These are phyloP conservation scores for Tylopilus cervinicoccineus DNA, from an alignment of 768 basidiomycete genomes.

Conservation along the genomic window DNA sequence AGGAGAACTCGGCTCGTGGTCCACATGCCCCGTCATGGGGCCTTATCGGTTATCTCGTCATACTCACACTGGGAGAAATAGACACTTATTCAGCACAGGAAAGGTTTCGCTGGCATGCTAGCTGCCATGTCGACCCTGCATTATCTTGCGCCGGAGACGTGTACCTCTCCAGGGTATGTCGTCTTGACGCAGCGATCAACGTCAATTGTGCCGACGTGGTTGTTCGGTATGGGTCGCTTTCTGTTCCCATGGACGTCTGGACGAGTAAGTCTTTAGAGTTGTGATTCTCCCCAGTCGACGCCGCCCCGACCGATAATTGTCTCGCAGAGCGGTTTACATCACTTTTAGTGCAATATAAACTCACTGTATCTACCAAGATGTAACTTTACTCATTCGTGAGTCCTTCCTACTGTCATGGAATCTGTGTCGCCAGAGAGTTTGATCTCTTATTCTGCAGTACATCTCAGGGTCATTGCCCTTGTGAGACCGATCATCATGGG, in stretches of 20 bases:
- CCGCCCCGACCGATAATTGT: conserved; percentile 2
- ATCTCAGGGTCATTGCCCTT: conserved; percentile 46
- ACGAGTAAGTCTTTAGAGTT: conserved; percentile 41
- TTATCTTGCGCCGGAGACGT: conserved; percentile 61
- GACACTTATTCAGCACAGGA: conserved; percentile 49
- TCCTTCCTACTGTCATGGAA: conserved; percentile 54
- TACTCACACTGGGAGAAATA: conserved; percentile 44
- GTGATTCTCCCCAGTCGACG: not conserved
- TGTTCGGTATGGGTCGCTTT: conserved; percentile 44
- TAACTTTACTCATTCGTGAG: conserved; percentile 25
- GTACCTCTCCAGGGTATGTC: conserved; percentile 58
- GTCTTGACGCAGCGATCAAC: conserved; percentile 65
- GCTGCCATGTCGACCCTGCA: conserved; percentile 64
- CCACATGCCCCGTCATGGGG: conserved; percentile 48
- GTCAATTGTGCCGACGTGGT: conserved; percentile 59
- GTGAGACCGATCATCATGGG: conserved; percentile 41
- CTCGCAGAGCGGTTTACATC: conserved; percentile 57
- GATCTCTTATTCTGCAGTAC: conserved; percentile 52
- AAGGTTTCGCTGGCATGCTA: conserved; percentile 56
- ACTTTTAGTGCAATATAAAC: conserved; percentile 40
- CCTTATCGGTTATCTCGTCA: conserved; percentile 55
- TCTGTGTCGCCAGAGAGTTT: conserved; percentile 54
- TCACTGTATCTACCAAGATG: not conserved
- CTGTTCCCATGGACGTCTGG: conserved; percentile 48
- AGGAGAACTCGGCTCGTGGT: conserved; percentile 46